These are phyloP conservation scores for Poteriospumella lacustris DNA, from an alignment of 108 stramenopile species.

Conservation along the genomic window DNA sequence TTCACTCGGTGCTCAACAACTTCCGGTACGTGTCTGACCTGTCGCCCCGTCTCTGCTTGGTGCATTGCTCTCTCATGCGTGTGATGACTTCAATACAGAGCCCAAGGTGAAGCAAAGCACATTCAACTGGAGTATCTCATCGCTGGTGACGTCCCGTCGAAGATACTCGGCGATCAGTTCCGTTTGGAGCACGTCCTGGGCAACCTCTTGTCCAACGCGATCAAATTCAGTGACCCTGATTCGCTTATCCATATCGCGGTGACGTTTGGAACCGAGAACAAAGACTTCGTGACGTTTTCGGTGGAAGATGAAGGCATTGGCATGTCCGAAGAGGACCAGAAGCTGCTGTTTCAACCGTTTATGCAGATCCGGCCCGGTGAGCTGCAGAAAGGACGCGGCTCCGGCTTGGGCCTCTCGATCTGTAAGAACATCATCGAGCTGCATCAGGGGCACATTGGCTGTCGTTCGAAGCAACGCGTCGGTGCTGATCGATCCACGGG, in stretches of 20 bases:
- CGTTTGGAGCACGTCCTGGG: slow-evolving; percentile 3
- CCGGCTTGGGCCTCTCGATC: slow-evolving; percentile 6
- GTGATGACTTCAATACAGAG: background rate
- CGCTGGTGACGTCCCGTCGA: background rate
- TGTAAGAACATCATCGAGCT: slow-evolving; percentile 16
- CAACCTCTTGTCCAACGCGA: slow-evolving; percentile 2
- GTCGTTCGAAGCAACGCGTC: background rate
- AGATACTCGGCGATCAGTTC: slow-evolving; percentile 5
- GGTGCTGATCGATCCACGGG: background rate
- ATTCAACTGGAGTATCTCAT: background rate
- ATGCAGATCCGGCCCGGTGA: slow-evolving; percentile 26
- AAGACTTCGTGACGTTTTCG: background rate
- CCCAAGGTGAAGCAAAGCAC: background rate
- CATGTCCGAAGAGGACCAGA: slow-evolving; percentile 19
- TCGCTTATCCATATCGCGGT: background rate
- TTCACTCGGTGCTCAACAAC: background rate
- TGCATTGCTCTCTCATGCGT: background rate
- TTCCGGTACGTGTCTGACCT: background rate
- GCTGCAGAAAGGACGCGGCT: slow-evolving; percentile 18
- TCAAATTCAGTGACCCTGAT: background rate
- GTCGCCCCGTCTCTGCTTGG: background rate
- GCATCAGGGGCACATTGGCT: slow-evolving; percentile 27
- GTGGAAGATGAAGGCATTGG: background rate
- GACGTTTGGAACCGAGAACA: background rate
- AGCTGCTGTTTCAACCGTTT: slow-evolving; percentile 23